Percentiles rank a stretch among this genome's conserved stretches.
Evolutionary conservation across 495 filamentous ascomycete genomes (phyloP).

Genomic region (Neurospora sp.): DNA sequence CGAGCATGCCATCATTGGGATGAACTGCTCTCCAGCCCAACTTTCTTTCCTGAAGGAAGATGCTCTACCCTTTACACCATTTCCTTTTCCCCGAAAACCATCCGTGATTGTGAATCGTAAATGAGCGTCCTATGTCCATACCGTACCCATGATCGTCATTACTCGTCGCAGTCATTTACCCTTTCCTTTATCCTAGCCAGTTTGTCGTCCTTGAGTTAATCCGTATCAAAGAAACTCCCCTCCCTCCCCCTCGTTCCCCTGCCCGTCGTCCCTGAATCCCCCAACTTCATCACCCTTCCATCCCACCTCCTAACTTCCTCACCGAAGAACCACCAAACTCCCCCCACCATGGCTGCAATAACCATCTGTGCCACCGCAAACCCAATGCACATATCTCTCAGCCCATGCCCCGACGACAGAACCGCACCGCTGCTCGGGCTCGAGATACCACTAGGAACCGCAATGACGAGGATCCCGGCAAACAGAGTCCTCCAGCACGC

Average conservation of each 20-base stretch:
- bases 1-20: not conserved
- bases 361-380: conserved; percentile 25
- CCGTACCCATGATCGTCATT: not conserved
- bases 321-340: conserved; percentile 29
- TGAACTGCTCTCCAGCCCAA: not conserved
- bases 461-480: conserved; percentile 31
- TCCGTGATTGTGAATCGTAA: not conserved
- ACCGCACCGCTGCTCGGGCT: conserved; percentile 3
- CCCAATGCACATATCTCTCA: conserved; percentile 24
- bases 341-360: conserved; percentile 16
- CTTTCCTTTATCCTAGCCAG: not conserved
- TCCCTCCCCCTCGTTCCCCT: conserved; percentile 24
- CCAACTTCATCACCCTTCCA: conserved; percentile 32
- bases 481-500: conserved; percentile 22
- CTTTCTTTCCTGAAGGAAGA: not conserved
- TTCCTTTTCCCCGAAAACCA: not conserved
- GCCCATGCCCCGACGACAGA: conserved; percentile 21
- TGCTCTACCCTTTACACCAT: not conserved
- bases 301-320: conserved; percentile 27
- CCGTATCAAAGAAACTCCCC: conserved; percentile 37
- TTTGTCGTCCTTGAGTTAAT: conserved; percentile 13
- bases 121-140: not conserved
- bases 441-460: conserved; percentile 18
- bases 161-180: not conserved
- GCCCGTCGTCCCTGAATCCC: conserved; percentile 9